Percentiles rank a stretch among this genome's conserved stretches.
Evolutionary conservation across 495 filamentous ascomycete genomes (phyloP).

Genomic region (Mycothermus thermophilus): DNA sequence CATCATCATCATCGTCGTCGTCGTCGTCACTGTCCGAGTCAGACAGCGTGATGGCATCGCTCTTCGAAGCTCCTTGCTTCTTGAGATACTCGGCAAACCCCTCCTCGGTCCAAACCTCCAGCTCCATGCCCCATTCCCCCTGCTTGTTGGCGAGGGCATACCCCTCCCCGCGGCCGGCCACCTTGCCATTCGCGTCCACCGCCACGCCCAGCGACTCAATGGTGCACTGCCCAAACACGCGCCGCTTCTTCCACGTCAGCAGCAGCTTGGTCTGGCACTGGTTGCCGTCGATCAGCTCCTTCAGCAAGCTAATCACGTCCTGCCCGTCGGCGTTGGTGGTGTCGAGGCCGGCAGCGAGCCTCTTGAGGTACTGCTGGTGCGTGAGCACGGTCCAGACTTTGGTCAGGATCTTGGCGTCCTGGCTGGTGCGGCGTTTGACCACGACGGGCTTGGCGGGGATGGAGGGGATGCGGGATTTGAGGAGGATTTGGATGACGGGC

Average conservation of each 20-base stretch:
- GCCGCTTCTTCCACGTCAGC: constrained; percentile 64
- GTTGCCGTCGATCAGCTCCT: too few relatives aligned
- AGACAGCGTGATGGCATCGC: constrained; percentile 9
- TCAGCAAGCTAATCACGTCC: too few relatives aligned
- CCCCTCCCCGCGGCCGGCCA: constrained; percentile 19
- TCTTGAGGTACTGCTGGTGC: neutral
- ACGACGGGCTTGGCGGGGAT: constrained; percentile 3
- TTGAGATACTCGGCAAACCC: constrained; percentile 36
- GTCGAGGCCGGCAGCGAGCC: constrained; percentile 2
- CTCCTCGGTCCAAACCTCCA: constrained; percentile 61
- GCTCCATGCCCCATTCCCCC: constrained; percentile 45
- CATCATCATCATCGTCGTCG: neutral
- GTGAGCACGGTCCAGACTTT: constrained; percentile 7
- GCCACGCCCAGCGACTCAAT: constrained; percentile 51
- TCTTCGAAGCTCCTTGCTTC: constrained; percentile 24
- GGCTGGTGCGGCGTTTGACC: constrained; percentile 7
- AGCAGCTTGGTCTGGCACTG: too few relatives aligned
- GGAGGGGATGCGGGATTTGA: constrained; percentile 8
- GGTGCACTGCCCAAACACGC: constrained; percentile 59
- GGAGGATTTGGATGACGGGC: constrained; percentile 6
- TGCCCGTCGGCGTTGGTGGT: constrained; percentile 15
- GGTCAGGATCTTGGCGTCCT: constrained; percentile 10
- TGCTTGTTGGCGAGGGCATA: constrained; percentile 25
- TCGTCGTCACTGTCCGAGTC: neutral
- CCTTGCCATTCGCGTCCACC: constrained; percentile 25